These are phyloP conservation scores for Eucalyptus fibrosa DNA, from an alignment of 345 rosid genomes.

Conservation along the genomic window DNA sequence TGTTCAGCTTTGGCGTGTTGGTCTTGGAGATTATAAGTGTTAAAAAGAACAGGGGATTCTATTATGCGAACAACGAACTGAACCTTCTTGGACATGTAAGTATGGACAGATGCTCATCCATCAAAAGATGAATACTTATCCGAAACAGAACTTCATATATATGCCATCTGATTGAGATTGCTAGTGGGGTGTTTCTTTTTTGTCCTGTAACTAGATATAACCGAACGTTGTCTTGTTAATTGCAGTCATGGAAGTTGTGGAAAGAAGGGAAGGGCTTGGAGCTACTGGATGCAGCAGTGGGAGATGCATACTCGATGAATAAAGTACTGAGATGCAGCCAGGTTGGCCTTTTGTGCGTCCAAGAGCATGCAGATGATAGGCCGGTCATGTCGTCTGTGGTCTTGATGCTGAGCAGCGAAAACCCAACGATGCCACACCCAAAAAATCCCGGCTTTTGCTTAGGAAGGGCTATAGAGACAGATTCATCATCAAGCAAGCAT, in stretches of 20 bases:
- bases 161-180: neutral
- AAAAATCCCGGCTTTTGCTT: constrained; percentile 59
- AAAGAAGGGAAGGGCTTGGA: constrained; percentile 41
- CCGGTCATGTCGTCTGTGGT: constrained; percentile 56
- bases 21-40: constrained; percentile 56
- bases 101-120: neutral
- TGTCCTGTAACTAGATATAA: neutral
- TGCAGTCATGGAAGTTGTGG: constrained; percentile 67
- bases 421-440: constrained; percentile 45
- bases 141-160: neutral
- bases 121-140: neutral
- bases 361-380: constrained; percentile 61
- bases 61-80: constrained; percentile 38
- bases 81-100: constrained; percentile 80
- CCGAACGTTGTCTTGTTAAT: neutral
- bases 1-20: constrained; percentile 69
- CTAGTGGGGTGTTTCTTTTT: neutral
- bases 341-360: constrained; percentile 75
- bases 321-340: constrained; percentile 67
- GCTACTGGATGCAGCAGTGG: constrained; percentile 21
- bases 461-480: constrained; percentile 38
- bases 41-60: constrained; percentile 58
- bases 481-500: constrained; percentile 42
- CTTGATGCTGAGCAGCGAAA: constrained; percentile 61
- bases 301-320: constrained; percentile 10